Evolutionary conservation across 148 eudicot species (phyloP), one percentile per base, ranked within the genome.

Genomic region (Polygonum aviculare): DNA sequence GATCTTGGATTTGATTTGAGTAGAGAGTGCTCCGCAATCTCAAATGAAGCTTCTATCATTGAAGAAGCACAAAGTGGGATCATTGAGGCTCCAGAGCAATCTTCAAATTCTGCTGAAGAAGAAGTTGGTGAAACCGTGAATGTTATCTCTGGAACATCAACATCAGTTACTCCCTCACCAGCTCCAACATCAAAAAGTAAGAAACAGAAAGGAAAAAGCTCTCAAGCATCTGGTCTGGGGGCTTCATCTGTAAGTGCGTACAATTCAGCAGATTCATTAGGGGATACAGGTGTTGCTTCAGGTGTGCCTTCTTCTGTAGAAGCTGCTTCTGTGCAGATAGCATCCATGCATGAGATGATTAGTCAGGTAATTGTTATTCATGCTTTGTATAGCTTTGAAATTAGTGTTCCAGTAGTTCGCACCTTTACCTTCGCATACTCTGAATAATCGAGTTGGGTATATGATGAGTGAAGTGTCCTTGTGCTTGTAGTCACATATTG

Each of bases 1-100:
- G 97, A 90, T 86, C 87, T 91, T 78, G 97, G 97, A 72, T 84
- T 78, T 77, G 89, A 93, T 74, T 83, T 89, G 89, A 85, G 84
- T 45, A 87, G 90, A 78, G 98, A 92, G 77, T 85, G 84, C 51
- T 77, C 74, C 77, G 84, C 86, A 55, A 74, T 86, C 45, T 83
- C 93, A 38, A 77, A 89, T 70, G 92, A 89, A 73, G 75, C 82
- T 35, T 87, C 89, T 78, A 70, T 57, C 51, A 75, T 83, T 18
- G 88, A 91, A 83, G 96, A 89, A 81, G 81, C 89, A 80, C 83
- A 83, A 75, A 75, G 74, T 79, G 85, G 77, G 80, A 84, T 87
- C 78, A 80, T 82, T 84, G 82, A 89, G 83, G 82, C 80, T 73
- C 74, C 78, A 44, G 79, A 85, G 45, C 93, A 86, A 78, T 79